Evolutionary conservation across 192 early-diverging fungal genomes (phyloP).

Genomic region (Backusella australiensis): DNA sequence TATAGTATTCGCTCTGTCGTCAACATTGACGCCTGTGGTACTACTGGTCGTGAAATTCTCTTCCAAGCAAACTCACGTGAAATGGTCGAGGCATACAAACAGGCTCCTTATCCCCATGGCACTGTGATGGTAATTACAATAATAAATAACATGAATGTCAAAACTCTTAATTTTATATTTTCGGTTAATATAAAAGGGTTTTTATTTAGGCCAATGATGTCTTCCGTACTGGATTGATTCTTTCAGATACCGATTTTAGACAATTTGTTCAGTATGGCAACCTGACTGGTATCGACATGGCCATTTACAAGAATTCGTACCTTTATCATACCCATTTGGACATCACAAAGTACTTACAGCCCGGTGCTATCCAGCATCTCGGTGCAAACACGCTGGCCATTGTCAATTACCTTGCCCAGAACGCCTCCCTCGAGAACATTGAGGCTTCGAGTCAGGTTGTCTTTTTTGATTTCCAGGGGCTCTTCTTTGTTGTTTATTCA

Average conservation of each 20-base stretch:
- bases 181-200: not conserved
- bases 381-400: constrained; percentile 67
- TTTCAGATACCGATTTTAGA: constrained; percentile 75
- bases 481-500: constrained; percentile 56
- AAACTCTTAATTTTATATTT: not conserved
- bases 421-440: constrained; percentile 45
- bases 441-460: constrained; percentile 48
- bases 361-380: constrained; percentile 67
- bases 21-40: constrained; percentile 78
- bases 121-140: constrained; percentile 47
- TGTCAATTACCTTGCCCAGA: constrained; percentile 44
- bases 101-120: constrained; percentile 65
- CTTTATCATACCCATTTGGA: constrained; percentile 76
- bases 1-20: constrained; percentile 56
- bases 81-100: constrained; percentile 67
- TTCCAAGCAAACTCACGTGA: constrained; percentile 72
- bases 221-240: constrained; percentile 56
- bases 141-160: not conserved
- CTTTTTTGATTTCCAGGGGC: constrained; percentile 61
- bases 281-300: constrained; percentile 65
- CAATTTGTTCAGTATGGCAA: constrained; percentile 73
- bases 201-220: constrained; percentile 50
- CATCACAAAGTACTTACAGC: constrained; percentile 47
- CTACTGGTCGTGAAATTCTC: constrained; percentile 61
- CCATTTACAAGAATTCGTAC: constrained; percentile 68